A percentile compares a stretch with the other conserved stretches of the same genome.
These are phyloP conservation scores for Incumbomyces lentus DNA, from an alignment of 2,329 filamentous ascomycete species.

Conservation along the genomic window DNA sequence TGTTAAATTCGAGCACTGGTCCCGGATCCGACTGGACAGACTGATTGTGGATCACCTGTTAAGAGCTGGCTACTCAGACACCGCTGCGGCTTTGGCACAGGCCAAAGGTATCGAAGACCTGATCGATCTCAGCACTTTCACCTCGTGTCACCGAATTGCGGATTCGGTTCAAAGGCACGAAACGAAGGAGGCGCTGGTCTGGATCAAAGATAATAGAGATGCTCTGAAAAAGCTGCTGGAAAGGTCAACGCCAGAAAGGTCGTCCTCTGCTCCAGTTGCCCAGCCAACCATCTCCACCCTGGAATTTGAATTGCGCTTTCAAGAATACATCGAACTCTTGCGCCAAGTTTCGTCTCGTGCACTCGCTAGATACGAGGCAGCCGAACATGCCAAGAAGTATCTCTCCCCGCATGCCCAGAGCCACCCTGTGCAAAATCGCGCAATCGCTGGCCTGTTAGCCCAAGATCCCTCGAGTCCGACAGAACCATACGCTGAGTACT, in stretches of 20 bases:
- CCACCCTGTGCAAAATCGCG: slow-evolving; percentile 57
- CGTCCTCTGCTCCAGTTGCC: not conserved
- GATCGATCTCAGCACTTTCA: slow-evolving; percentile 82
- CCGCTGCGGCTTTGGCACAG: slow-evolving; percentile 61
- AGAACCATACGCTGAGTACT: slow-evolving; percentile 59
- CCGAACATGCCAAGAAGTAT: slow-evolving; percentile 71
- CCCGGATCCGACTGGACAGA: slow-evolving; percentile 66
- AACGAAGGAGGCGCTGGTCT: slow-evolving; percentile 69
- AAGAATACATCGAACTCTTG: slow-evolving; percentile 90
- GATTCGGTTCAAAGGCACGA: slow-evolving; percentile 59
- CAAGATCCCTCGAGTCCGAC: slow-evolving; percentile 52
- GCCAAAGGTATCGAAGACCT: slow-evolving; percentile 69
- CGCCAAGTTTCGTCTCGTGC: slow-evolving; percentile 54
- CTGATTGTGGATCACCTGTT: slow-evolving; percentile 88
- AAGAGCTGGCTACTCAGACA: slow-evolving; percentile 69
- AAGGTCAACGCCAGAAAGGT: slow-evolving; percentile 10
- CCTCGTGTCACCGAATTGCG: slow-evolving; percentile 68
- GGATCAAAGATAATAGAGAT: slow-evolving; percentile 91
- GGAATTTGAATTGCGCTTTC: slow-evolving; percentile 84
- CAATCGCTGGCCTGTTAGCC: slow-evolving; percentile 71
- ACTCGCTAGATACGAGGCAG: slow-evolving; percentile 55
- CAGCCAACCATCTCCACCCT: slow-evolving; percentile 42
- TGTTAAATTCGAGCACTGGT: slow-evolving; percentile 90
- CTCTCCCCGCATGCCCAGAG: slow-evolving; percentile 59
- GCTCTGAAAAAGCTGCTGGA: slow-evolving; percentile 68